Conservation (phyloP, 1,284 basidiomycete genomes). For the Malassezia restricta region DNA sequence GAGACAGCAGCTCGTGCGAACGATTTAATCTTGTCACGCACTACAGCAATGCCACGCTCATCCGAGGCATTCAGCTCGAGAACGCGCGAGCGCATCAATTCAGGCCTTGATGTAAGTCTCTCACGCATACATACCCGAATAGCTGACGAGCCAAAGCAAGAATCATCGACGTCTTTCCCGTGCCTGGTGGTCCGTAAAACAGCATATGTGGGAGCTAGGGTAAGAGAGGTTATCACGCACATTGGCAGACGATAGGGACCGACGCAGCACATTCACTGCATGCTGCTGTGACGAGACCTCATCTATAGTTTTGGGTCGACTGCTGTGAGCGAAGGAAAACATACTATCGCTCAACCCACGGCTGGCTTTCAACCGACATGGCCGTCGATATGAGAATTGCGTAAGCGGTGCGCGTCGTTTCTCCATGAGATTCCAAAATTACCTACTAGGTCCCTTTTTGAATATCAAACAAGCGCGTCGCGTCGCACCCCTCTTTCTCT, state of each 20-base stretch:
- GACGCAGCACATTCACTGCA: conserved; percentile 78
- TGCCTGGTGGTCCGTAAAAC: conserved; percentile 97
- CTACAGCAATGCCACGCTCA: conserved; percentile 89
- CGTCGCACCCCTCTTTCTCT: conserved; percentile 1
- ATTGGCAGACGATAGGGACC: conserved; percentile 82
- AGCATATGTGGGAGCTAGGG: conserved; percentile 91
- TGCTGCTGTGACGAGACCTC: conserved; percentile 95
- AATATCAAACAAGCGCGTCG: background rate
- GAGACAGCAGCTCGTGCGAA: conserved; percentile 62
- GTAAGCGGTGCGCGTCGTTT: background rate
- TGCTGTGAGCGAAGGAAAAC: conserved; percentile 40
- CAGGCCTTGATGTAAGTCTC: conserved; percentile 55
- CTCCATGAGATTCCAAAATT: background rate
- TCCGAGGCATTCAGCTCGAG: conserved; percentile 98
- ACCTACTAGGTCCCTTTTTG: background rate
- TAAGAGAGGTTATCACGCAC: conserved; percentile 50
- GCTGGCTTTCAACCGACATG: conserved; percentile 3
- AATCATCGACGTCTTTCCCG: conserved; percentile 97
- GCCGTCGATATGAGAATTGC: background rate
- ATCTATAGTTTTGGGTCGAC: conserved; percentile 92
- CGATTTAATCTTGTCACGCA: conserved; percentile 95
- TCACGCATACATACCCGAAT: conserved; percentile 56
- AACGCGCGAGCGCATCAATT: conserved; percentile 82
- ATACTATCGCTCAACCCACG: conserved; percentile 18
- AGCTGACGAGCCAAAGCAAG: conserved; percentile 84